Percentiles rank a stretch among this genome's conserved stretches.
Conservation (phyloP, 257 asterid species). For the Salvia miltiorrhiza region DNA sequence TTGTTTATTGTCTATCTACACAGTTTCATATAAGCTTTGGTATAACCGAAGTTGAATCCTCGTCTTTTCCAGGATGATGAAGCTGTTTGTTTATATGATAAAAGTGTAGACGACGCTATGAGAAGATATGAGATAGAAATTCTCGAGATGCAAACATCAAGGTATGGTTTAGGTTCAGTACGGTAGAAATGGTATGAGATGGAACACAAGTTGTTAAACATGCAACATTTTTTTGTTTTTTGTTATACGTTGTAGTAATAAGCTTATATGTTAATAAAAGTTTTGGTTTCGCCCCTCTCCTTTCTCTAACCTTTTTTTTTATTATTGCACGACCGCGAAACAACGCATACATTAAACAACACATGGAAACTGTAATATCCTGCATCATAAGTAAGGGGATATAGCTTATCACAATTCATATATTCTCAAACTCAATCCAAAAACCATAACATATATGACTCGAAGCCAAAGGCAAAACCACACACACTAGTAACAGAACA, state of each 20-base stretch:
- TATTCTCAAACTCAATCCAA: no score
- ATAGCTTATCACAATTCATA: no score
- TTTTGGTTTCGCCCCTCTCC: background rate
- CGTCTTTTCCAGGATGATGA: slow-evolving; percentile 17
- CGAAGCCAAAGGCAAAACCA: no score
- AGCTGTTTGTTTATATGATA: background rate
- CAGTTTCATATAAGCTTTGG: background rate
- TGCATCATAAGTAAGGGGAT: no score
- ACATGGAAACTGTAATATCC: no score
- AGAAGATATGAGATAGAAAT: background rate
- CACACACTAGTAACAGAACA: background rate
- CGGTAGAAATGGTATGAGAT: slow-evolving; percentile 8
- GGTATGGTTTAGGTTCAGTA: background rate
- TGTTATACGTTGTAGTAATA: background rate
- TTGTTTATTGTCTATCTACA: background rate
- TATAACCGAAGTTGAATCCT: background rate
- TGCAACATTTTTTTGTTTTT: background rate
- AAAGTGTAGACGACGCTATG: background rate
- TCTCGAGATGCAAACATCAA: background rate
- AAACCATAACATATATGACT: no score
- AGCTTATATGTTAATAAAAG: background rate
- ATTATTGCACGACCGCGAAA: background rate
- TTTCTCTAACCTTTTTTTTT: background rate
- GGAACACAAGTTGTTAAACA: background rate
- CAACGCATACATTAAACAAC: no score